Conservation (phyloP, 2,329 filamentous ascomycete species). For the Venturia oleaginea region DNA sequence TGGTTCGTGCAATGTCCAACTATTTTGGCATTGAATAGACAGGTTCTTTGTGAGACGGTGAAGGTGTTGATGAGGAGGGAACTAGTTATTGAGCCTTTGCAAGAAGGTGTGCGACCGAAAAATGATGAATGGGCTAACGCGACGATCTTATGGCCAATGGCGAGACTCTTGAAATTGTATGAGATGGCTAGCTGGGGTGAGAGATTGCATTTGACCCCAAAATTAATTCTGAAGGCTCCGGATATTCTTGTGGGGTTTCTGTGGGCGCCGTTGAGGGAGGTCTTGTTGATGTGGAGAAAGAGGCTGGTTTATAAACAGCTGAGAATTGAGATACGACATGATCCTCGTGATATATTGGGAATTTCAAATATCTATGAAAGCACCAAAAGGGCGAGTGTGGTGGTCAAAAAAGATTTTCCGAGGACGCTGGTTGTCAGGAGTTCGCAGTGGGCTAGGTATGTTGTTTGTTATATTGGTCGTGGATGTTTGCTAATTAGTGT, state of each 20-base stretch:
- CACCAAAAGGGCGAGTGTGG: not conserved
- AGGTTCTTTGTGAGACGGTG: not conserved
- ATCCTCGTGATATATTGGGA: no score
- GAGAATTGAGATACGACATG: not conserved
- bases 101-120: not conserved
- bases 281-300: not conserved
- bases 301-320: not conserved
- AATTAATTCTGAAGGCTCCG: not conserved
- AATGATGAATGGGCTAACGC: not conserved
- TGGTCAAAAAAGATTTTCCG: not conserved
- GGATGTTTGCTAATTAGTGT: not conserved
- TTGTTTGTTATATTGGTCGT: not conserved
- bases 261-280: not conserved
- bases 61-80: not conserved
- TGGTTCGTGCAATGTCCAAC: not conserved
- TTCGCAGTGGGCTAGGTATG: not conserved
- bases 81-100: not conserved
- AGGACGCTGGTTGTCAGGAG: not conserved
- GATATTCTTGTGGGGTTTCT: not conserved
- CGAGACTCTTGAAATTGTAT: not conserved
- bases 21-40: not conserved
- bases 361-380: not conserved
- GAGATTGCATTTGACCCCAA: not conserved
- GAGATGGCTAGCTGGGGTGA: constrained; percentile 1
- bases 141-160: not conserved